A percentile compares a stretch with the other conserved stretches of the same genome.
These are phyloP conservation scores for Cyclotella choctawhatcheeana DNA, from an alignment of 108 stramenopile species.

Conservation along the genomic window DNA sequence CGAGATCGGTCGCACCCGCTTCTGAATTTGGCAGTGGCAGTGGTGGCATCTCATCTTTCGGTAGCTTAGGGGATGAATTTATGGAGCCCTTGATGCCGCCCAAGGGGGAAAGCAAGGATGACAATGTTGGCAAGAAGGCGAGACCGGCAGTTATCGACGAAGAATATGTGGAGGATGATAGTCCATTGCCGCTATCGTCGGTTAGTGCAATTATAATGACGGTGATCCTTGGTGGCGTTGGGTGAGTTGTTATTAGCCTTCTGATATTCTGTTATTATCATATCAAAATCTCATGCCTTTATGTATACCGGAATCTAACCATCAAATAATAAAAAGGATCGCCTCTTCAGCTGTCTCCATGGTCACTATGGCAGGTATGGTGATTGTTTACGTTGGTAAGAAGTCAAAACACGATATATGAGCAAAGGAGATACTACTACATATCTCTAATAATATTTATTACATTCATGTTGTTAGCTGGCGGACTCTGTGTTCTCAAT, in stretches of 20 bases:
- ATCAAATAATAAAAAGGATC: neutral
- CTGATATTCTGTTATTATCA: too few relatives aligned
- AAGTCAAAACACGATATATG: too few relatives aligned
- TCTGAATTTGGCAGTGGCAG: neutral
- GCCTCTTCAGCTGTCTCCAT: neutral
- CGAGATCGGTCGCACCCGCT: too few relatives aligned
- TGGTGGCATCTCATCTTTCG: neutral
- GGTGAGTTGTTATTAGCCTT: neutral
- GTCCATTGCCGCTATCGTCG: neutral
- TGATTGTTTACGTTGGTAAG: constrained; percentile 3
- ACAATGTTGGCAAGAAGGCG: too few relatives aligned
- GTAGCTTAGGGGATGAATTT: too few relatives aligned
- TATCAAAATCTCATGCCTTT: too few relatives aligned
- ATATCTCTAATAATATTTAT: neutral
- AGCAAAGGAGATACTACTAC: neutral
- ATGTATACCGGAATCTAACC: too few relatives aligned
- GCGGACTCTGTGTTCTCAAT: neutral
- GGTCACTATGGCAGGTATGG: neutral
- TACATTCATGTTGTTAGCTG: neutral
- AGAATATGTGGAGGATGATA: neutral
- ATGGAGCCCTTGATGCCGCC: neutral
- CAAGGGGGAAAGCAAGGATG: neutral
- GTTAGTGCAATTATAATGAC: neutral
- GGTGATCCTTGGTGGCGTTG: neutral
- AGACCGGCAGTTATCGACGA: neutral